Evolutionary conservation across 192 early-diverging fungal species (phyloP).

Genomic region (Pilobolus umbonatus): DNA sequence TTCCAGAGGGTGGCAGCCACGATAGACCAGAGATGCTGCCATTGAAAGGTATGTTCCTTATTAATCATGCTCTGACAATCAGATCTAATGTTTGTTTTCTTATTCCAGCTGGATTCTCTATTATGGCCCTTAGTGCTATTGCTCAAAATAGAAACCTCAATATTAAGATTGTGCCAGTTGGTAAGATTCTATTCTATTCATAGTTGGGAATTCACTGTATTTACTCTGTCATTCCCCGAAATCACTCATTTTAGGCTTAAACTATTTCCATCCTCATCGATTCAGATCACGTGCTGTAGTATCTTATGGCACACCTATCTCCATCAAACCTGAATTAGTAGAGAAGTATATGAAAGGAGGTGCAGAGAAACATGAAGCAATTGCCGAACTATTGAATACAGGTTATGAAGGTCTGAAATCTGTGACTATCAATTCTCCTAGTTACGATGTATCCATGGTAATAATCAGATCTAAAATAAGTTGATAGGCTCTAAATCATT

Average conservation of each 20-base stretch:
- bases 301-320: constrained; percentile 88
- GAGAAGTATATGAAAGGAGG: constrained; percentile 81
- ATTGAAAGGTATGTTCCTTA: constrained; percentile 73
- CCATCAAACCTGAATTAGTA: constrained; percentile 70
- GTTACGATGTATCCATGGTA: constrained; percentile 85
- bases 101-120: constrained; percentile 59
- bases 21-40: constrained; percentile 94
- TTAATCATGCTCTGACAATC: too few species aligned
- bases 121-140: constrained; percentile 87
- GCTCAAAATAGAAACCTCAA: constrained; percentile 72
- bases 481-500: background rate
- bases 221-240: background rate
- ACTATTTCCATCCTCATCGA: constrained; percentile 92
- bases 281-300: constrained; percentile 95
- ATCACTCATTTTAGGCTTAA: constrained; percentile 48
- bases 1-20: constrained; percentile 97
- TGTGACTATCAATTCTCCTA: constrained; percentile 90
- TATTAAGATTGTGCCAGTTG: constrained; percentile 85
- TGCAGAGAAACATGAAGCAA: constrained; percentile 71
- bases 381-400: constrained; percentile 62
- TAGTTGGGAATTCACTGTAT: background rate
- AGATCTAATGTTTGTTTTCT: too few species aligned
- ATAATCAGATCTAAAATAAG: background rate
- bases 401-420: constrained; percentile 73
- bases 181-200: constrained; percentile 6